A percentile compares a stretch with the other conserved stretches of the same genome.
Conservation (phyloP, 257 asterid genomes). For the Anisodus tanguticus region DNA sequence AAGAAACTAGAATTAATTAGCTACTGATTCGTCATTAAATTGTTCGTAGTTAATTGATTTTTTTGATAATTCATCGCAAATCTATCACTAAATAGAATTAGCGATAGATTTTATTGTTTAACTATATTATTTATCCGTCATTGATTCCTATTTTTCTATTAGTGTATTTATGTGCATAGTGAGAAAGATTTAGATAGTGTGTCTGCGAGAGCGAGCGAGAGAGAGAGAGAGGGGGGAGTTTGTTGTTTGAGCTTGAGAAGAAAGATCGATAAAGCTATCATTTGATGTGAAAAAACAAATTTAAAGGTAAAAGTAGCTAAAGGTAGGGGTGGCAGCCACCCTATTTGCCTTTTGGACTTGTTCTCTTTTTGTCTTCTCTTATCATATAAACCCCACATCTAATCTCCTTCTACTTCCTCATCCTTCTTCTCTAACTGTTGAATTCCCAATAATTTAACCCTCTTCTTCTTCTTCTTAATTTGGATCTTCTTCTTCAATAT, state of each 20-base stretch:
- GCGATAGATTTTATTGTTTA: no score
- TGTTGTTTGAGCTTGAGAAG: constrained; percentile 31
- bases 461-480: constrained; percentile 3
- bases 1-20: no score
- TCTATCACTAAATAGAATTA: no score
- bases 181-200: no score
- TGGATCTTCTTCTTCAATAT: constrained; percentile 29
- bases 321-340: constrained; percentile 40
- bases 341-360: constrained; percentile 20
- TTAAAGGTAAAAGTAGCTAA: constrained; percentile 39
- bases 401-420: constrained; percentile 16
- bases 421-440: constrained; percentile 41
- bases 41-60: no score
- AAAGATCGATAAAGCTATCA: constrained; percentile 46
- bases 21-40: no score
- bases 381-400: constrained; percentile 2
- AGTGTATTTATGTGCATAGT: no score
- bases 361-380: constrained; percentile 32
- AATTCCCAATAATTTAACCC: constrained; percentile 41
- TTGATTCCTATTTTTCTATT: no score
- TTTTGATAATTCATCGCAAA: no score
- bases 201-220: no score
- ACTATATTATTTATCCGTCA: no score
- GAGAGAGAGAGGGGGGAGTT: not conserved
- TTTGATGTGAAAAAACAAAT: constrained; percentile 41